Conservation (phyloP, 2,329 filamentous ascomycete species). For the Arthrobotrys pseudoclavata region DNA sequence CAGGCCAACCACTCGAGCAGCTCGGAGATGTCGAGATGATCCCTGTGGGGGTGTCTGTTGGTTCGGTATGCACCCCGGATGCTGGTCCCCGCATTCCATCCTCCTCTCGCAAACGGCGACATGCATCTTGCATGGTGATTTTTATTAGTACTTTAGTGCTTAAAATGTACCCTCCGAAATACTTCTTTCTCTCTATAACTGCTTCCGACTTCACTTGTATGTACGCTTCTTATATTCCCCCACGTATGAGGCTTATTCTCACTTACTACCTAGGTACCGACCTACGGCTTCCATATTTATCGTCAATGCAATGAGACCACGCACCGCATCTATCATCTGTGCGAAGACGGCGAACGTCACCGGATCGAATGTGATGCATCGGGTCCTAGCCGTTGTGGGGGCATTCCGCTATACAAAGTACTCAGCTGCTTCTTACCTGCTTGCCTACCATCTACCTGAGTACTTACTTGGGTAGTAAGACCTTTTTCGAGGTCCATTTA, state of each 20-base stretch:
- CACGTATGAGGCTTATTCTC: neutral
- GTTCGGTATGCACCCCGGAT: conserved; percentile 24
- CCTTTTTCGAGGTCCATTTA: neutral
- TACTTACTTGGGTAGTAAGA: no score
- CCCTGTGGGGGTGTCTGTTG: neutral
- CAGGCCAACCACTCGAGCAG: no score
- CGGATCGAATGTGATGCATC: neutral
- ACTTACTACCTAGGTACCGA: neutral
- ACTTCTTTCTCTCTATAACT: no score
- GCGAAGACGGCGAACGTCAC: neutral
- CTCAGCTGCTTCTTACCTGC: neutral
- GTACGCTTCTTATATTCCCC: neutral
- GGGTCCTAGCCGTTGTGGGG: neutral
- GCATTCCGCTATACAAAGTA: neutral
- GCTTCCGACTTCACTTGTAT: no score
- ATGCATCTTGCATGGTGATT: neutral
- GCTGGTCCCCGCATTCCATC: neutral
- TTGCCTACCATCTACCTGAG: neutral
- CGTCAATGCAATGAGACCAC: neutral
- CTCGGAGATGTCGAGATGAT: no score
- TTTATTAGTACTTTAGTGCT: conserved; percentile 1
- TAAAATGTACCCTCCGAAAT: no score
- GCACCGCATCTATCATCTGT: neutral
- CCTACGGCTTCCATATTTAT: no score
- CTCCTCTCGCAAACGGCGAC: conserved; percentile 17